phyloP scores from a whole-genome alignment of 2,329 filamentous ascomycete genomes.

The Fusarium acutatum region DNA sequence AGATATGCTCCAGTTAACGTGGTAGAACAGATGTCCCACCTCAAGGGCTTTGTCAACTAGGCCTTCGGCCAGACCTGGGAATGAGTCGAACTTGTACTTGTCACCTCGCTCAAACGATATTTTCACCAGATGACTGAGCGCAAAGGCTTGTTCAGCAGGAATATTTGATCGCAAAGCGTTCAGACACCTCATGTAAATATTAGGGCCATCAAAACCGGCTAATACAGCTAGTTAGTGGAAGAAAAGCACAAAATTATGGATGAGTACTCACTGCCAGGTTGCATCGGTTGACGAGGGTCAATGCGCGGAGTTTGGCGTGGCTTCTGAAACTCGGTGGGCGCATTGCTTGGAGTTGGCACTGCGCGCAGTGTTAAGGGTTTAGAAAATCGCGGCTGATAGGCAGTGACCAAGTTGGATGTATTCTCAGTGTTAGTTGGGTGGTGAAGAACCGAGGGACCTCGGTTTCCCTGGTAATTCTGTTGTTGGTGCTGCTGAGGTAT shows the following conservation, averaged over 20 bases:
- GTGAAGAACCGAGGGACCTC: slow-evolving; percentile 57
- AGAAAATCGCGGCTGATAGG: slow-evolving; percentile 73
- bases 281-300: slow-evolving; percentile 55
- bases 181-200: slow-evolving; percentile 90
- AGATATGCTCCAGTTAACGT: slow-evolving; percentile 81
- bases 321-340: slow-evolving; percentile 69
- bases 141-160: slow-evolving; percentile 87
- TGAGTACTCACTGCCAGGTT: slow-evolving; percentile 68
- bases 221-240: slow-evolving; percentile 30
- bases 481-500: slow-evolving; percentile 42
- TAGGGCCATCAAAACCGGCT: slow-evolving; percentile 77
- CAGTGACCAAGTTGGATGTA: slow-evolving; percentile 68
- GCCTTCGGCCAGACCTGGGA: slow-evolving; percentile 86
- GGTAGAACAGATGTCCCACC: slow-evolving; percentile 80
- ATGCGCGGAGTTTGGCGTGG: slow-evolving; percentile 54
- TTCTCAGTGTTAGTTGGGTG: slow-evolving; percentile 65
- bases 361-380: slow-evolving; percentile 74
- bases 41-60: slow-evolving; percentile 86
- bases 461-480: slow-evolving; percentile 44
- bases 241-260: not conserved
- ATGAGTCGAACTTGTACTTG: slow-evolving; percentile 94
- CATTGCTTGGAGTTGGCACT: slow-evolving; percentile 78
- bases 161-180: slow-evolving; percentile 84
- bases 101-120: slow-evolving; percentile 95
- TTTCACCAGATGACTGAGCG: slow-evolving; percentile 90